Evolutionary conservation across 2,329 filamentous ascomycete species (phyloP).

Genomic region (Botryotinia globosa): DNA sequence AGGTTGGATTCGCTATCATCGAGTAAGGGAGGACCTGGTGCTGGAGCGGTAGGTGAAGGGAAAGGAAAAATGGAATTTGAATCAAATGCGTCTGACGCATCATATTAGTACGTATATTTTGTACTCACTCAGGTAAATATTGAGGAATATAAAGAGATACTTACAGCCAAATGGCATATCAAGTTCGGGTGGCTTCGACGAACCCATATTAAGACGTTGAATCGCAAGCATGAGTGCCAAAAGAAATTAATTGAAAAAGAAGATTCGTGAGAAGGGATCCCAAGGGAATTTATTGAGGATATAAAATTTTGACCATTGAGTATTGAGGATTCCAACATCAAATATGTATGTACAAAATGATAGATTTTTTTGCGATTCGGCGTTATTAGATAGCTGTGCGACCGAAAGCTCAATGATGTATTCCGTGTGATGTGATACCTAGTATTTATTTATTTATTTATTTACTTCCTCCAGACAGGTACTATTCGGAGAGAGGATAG

Average conservation of each 20-base stretch:
- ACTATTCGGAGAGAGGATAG: background rate
- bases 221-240: conserved; percentile 51
- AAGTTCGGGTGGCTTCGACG: conserved; percentile 54
- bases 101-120: conserved; percentile 5
- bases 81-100: conserved; percentile 46
- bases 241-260: background rate
- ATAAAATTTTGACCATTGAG: background rate
- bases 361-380: background rate
- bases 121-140: background rate
- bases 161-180: conserved; percentile 66
- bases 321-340: background rate
- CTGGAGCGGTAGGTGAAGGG: conserved; percentile 57
- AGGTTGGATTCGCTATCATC: conserved; percentile 59
- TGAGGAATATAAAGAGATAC: conserved; percentile 37
- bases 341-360: background rate
- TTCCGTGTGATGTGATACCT: background rate
- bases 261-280: background rate
- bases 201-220: conserved; percentile 57
- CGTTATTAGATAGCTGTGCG: conserved; percentile 4
- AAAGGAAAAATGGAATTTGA: conserved; percentile 45
- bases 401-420: background rate
- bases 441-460: too few relatives aligned
- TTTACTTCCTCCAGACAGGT: background rate
- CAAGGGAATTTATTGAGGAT: background rate
- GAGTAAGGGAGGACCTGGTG: conserved; percentile 63